Conservation (phyloP, 1,284 basidiomycete genomes). For the Austropuccinia psidii region DNA sequence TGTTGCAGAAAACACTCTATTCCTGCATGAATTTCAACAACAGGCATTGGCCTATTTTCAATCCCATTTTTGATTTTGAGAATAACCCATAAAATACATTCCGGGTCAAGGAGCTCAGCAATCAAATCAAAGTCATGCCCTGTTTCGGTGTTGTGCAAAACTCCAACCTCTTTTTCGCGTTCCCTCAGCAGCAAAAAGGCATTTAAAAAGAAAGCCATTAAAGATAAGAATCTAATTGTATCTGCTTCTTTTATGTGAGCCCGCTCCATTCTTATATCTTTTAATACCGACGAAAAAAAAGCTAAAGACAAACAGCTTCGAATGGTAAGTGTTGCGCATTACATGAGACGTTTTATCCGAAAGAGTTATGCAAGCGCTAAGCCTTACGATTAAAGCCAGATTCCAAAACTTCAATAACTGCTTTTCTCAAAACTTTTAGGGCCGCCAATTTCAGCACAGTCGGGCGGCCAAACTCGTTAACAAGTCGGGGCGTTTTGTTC, state of each 20-base stretch:
- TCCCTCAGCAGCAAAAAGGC: conserved; percentile 59
- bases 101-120: conserved; percentile 72
- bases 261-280: conserved; percentile 83
- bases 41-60: conserved; percentile 83
- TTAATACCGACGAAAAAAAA: conserved; percentile 72
- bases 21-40: conserved; percentile 90
- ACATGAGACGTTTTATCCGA: neutral
- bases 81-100: conserved; percentile 78
- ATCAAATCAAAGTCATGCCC: conserved; percentile 66
- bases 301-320: conserved; percentile 51
- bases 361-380: conserved; percentile 31
- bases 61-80: conserved; percentile 75
- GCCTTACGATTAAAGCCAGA: conserved; percentile 74
- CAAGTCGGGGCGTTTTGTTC: conserved; percentile 57
- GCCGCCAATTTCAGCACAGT: conserved; percentile 65
- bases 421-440: conserved; percentile 58
- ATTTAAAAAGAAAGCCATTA: conserved; percentile 79
- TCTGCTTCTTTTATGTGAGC: conserved; percentile 83
- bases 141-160: conserved; percentile 40
- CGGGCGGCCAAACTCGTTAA: conserved; percentile 52
- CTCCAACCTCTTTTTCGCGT: conserved; percentile 44
- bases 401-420: conserved; percentile 66
- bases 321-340: neutral
- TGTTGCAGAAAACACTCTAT: conserved; percentile 85
- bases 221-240: conserved; percentile 70